These are phyloP conservation scores for Vigna unguiculata DNA, from an alignment of 306 rosid genomes.

Conservation along the genomic window DNA sequence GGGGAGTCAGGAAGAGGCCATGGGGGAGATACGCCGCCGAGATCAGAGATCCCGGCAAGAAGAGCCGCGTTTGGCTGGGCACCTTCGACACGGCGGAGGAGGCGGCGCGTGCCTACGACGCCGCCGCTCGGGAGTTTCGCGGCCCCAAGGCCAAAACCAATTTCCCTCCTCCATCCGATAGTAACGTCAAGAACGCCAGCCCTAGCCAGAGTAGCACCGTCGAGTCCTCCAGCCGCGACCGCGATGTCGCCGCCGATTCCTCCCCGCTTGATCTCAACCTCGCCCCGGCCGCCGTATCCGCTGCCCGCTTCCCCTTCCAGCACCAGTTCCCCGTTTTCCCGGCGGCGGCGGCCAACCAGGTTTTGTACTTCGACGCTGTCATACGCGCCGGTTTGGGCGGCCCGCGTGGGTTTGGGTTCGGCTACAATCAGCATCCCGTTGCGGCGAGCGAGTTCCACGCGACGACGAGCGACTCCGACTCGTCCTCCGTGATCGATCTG, in stretches of 20 bases:
- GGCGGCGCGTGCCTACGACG: conserved; percentile 91
- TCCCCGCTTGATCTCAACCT: conserved; percentile 74
- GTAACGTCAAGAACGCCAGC: conserved; percentile 54
- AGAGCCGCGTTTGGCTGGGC: conserved; percentile 99
- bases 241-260: conserved; percentile 68
- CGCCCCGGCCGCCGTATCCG: conserved; percentile 42
- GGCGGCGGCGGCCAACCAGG: conserved; percentile 53
- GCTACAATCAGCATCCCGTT: conserved; percentile 22
- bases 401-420: conserved; percentile 43
- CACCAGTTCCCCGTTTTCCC: conserved; percentile 47
- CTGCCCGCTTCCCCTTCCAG: conserved; percentile 67
- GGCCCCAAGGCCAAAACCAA: conserved; percentile 96
- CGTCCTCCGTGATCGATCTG: conserved; percentile 71
- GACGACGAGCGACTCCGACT: conserved; percentile 66
- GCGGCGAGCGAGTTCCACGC: conserved; percentile 39
- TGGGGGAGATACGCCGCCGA: conserved; percentile 99
- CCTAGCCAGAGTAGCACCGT: conserved; percentile 98
- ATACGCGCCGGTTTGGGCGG: conserved; percentile 57
- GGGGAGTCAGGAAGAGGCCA: conserved; percentile 97
- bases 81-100: conserved; percentile 97
- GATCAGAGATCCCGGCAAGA: conserved; percentile 92
- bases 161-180: conserved; percentile 58
- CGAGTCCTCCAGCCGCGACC: conserved; percentile 84
- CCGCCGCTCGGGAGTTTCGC: conserved; percentile 88
- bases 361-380: conserved; percentile 55